Evolutionary conservation across 768 basidiomycete genomes (phyloP).

Genomic region (Gloeophyllum trabeum): DNA sequence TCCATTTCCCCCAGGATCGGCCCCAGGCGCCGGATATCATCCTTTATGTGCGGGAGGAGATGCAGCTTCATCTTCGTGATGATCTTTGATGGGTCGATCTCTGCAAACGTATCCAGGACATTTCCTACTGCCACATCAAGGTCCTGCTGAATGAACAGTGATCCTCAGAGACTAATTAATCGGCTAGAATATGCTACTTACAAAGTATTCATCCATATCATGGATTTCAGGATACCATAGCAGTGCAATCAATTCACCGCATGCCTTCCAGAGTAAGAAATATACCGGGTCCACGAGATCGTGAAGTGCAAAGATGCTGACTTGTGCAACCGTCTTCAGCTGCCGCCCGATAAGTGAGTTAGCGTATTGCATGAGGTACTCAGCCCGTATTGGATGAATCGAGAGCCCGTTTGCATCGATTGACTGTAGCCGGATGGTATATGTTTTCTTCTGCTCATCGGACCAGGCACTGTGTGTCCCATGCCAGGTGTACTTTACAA

Average conservation of each 20-base stretch:
- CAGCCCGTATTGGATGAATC: constrained; percentile 1
- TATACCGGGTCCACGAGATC: constrained; percentile 2
- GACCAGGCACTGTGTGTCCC: neutral
- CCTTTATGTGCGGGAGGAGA: constrained; percentile 1
- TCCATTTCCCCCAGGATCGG: constrained; percentile 3
- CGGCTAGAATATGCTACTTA: constrained; percentile 1
- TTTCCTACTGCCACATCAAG: constrained; percentile 2
- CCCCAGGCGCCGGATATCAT: constrained; percentile 5
- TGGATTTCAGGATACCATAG: constrained; percentile 20
- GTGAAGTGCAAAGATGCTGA: constrained; percentile 4
- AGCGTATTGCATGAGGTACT: constrained; percentile 4
- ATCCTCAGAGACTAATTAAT: neutral
- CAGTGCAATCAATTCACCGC: constrained; percentile 17
- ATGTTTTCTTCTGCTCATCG: neutral
- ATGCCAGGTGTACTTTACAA: constrained; percentile 9
- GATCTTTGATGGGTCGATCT: constrained; percentile 4
- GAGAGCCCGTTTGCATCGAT: neutral
- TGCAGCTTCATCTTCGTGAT: constrained; percentile 5
- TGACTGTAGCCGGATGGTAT: constrained; percentile 2
- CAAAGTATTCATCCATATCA: constrained; percentile 16
- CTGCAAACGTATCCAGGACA: constrained; percentile 3
- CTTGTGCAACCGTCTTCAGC: constrained; percentile 6
- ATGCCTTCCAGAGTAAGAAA: constrained; percentile 19
- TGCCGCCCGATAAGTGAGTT: constrained; percentile 7
- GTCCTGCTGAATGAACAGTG: constrained; percentile 2